Base-by-base conservation (phyloP, 176 grass and related monocot genomes). In the Oryza glumipatula region DNA sequence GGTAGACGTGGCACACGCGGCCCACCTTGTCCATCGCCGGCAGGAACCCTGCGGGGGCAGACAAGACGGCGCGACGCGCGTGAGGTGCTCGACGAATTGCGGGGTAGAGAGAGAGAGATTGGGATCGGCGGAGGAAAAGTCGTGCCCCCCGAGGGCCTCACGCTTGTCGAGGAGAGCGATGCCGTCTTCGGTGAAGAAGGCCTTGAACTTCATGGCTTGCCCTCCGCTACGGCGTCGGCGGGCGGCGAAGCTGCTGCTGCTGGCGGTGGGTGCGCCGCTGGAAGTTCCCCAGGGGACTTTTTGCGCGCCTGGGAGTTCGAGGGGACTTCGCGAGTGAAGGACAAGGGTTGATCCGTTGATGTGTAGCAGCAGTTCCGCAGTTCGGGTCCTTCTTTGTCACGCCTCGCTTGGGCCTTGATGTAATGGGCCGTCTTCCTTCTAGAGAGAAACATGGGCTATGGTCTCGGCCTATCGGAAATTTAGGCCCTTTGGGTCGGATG, bases 161-260 rank as follows among this genome's bases (percentile, higher is more conserved):
- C 96, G 91, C 89, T 94, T 99, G 81, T 96, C 91, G 36, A 99
- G 91, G 71, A 99, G 91, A 82, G 89, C 44, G 77, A 99, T 92
- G 73, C 89, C 96, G 24, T 92, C 96, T 2, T 88, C 87, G 61
- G 93, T 99, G 86, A 96, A 91, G 88, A 92, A 94, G 58, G 93
- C 96, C 81, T 96, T 99, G 38, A 96, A 99, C 83, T 96, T 96
- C 96, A 99, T 99, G 39, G 74, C 76, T 75, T 75, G 68, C 4
- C 12, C 51, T 36, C 16, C 10, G n/a, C 9, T 33, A 49, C 14
- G 67, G 60, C 44, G 68, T 14, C 58, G 73, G 60, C 39, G 24
- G 11, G 67, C 60, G 41, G 72, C 71, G 70, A 5, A 41, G 21
- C 56, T 44, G 63, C 1, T 9, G n/a, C 15, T 13, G n/a, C 15